Conservation (phyloP, 805 yeast genomes). For the Yamadazyma nakazawae region DNA sequence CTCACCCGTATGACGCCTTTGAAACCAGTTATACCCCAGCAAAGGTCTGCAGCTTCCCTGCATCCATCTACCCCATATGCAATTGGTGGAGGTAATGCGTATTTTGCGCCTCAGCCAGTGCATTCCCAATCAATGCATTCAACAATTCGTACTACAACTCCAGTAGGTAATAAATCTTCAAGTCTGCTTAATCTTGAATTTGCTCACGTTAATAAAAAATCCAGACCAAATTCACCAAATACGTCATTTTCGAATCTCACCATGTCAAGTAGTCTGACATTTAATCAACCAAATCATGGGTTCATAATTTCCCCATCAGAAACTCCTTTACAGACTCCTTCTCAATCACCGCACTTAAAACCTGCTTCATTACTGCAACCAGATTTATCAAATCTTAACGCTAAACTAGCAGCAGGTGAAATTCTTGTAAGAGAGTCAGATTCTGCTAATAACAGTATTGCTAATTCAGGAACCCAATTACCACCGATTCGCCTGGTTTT, state of each 20-base stretch:
- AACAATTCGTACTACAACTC: neutral
- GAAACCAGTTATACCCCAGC: constrained; percentile 17
- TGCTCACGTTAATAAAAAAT: constrained; percentile 33
- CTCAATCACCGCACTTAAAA: constrained; percentile 45
- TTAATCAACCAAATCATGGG: constrained; percentile 7
- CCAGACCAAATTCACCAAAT: constrained; percentile 48
- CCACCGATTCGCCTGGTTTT: constrained; percentile 43
- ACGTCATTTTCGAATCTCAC: constrained; percentile 5
- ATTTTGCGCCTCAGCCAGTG: constrained; percentile 2
- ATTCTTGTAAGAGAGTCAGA: constrained; percentile 9
- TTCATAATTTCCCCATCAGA: constrained; percentile 39
- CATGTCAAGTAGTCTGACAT: neutral
- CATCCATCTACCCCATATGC: constrained; percentile 23
- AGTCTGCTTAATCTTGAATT: constrained; percentile 38
- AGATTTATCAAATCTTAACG: constrained; percentile 2
- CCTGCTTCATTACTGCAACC: constrained; percentile 22
- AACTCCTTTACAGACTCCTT: constrained; percentile 49
- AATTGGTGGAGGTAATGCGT: neutral
- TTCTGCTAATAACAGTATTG: constrained; percentile 23
- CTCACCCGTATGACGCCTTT: constrained; percentile 45
- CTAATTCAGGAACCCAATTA: constrained; percentile 37
- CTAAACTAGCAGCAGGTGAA: constrained; percentile 8
- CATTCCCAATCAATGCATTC: neutral
- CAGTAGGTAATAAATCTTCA: constrained; percentile 20
- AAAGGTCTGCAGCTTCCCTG: constrained; percentile 3